Evolutionary conservation across 345 rosid species (phyloP).

Genomic region (Garcia nutans): DNA sequence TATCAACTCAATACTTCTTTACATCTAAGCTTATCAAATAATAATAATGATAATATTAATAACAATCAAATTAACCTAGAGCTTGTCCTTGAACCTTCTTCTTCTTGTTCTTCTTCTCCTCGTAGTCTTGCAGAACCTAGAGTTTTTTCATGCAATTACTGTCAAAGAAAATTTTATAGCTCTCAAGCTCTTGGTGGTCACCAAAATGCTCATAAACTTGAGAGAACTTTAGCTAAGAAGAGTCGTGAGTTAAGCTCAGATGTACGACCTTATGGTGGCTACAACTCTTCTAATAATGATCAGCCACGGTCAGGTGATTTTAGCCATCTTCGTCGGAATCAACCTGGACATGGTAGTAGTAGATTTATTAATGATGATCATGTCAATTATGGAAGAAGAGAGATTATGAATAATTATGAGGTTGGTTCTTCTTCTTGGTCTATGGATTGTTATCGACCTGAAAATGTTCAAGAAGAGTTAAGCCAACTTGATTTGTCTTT

Average conservation of each 20-base stretch:
- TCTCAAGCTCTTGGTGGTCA: constrained; percentile 99
- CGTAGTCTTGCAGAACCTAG: constrained; percentile 48
- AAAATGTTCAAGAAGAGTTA: constrained; percentile 55
- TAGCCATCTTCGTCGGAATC: constrained; percentile 16
- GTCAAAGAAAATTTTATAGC: constrained; percentile 88
- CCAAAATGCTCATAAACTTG: constrained; percentile 97
- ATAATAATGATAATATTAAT: constrained; percentile 1
- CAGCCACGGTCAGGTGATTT: constrained; percentile 7
- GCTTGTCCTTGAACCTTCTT: constrained; percentile 29
- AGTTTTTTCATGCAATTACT: constrained; percentile 86
- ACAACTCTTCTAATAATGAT: constrained; percentile 17
- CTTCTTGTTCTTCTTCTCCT: constrained; percentile 25
- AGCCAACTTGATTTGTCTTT: constrained; percentile 75
- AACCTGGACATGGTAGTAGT: constrained; percentile 37
- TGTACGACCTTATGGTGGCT: constrained; percentile 30
- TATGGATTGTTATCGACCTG: constrained; percentile 38
- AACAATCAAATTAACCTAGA: constrained; percentile 46
- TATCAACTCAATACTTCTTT: constrained; percentile 69
- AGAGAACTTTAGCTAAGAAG: constrained; percentile 87
- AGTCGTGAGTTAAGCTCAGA: constrained; percentile 51
- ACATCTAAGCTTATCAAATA: constrained; percentile 49
- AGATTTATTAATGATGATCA: constrained; percentile 25
- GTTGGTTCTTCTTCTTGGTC: constrained; percentile 31
- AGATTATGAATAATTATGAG: constrained; percentile 23
- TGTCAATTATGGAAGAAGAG: constrained; percentile 27